Base-by-base conservation (phyloP, 768 basidiomycete species). In the Butyriboletus loyo region DNA sequence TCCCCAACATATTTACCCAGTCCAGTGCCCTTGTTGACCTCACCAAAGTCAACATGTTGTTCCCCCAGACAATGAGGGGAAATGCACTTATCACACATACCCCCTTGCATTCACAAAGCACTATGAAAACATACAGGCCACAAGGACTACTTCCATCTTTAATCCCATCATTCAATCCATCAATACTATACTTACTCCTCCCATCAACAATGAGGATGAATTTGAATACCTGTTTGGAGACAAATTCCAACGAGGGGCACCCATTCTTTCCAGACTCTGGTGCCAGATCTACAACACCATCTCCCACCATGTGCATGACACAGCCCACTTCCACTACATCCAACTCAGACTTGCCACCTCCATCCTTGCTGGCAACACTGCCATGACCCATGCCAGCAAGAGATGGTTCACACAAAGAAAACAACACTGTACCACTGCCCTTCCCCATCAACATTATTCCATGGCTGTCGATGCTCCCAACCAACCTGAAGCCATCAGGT, bases 281-380 rank as follows among this genome's bases (percentile, higher is more conserved):
- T n/a, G n/a, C 5, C 53, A 57, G 17, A 47, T 55, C 0, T 55
- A 57, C 19, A 57, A 57, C 7, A 7, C 19, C 3, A 36, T 57
- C 1, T 43, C 46, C 0, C 53, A 55, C 7, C 13, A 46, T 0
- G 49, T 55, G 0, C 36, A 34, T 0, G 41, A 57, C 5, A 34
- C 50, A 2, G 44, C 49, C 0, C 21, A 46, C 0, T 57, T 50
- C 3, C 53, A 55, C 8, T 51, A 41, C 1, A 46, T 57, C 1
- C 53, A 57, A 14, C 41, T 57, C 1, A 41, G 53, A 3, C 14
- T 56, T 2, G 40, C 34, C 0, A 58, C 57, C 7, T 44, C 54
- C 4, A 40, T 45, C 8, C 5, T 58, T 1, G 21, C 42, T 7
- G 51, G 57, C 2, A 50, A 39, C 0, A 9, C 14, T 0, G 50